Conservation (phyloP, 1,284 basidiomycete species). For the Rhodotorula sp. region DNA sequence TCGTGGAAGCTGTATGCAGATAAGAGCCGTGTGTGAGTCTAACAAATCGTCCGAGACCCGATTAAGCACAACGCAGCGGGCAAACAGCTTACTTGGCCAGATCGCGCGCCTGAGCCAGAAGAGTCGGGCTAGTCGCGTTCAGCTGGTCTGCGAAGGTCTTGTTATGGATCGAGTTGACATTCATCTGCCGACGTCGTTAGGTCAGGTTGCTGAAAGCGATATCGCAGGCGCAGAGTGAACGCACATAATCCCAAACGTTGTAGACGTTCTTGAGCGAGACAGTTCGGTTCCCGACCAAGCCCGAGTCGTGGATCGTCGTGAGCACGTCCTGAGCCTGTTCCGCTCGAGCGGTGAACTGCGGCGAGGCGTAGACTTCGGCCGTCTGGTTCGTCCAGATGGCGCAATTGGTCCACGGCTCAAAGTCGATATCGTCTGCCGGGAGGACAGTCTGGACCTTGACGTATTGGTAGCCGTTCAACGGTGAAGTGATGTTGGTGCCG, state of each 20-base stretch:
- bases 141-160: conserved; percentile 70
- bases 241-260: conserved; percentile 59
- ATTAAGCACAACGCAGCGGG: neutral
- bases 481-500: conserved; percentile 62
- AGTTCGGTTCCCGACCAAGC: conserved; percentile 65
- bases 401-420: conserved; percentile 57
- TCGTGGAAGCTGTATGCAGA: conserved; percentile 64
- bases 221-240: neutral
- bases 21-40: too few species aligned
- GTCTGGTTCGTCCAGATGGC: conserved; percentile 43
- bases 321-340: conserved; percentile 65
- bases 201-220: conserved; percentile 42
- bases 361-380: conserved; percentile 42
- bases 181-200: conserved; percentile 55
- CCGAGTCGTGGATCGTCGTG: conserved; percentile 56
- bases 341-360: conserved; percentile 59
- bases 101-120: conserved; percentile 12
- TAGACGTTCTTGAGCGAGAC: conserved; percentile 65
- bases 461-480: conserved; percentile 69
- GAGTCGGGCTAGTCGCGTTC: conserved; percentile 52
- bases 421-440: conserved; percentile 72
- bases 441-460: conserved; percentile 64
- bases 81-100: conserved; percentile 22
- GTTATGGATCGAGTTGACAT: conserved; percentile 73
- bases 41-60: neutral